These are phyloP conservation scores for Termitomyces sp. DNA, from an alignment of 768 basidiomycete genomes.

Conservation along the genomic window DNA sequence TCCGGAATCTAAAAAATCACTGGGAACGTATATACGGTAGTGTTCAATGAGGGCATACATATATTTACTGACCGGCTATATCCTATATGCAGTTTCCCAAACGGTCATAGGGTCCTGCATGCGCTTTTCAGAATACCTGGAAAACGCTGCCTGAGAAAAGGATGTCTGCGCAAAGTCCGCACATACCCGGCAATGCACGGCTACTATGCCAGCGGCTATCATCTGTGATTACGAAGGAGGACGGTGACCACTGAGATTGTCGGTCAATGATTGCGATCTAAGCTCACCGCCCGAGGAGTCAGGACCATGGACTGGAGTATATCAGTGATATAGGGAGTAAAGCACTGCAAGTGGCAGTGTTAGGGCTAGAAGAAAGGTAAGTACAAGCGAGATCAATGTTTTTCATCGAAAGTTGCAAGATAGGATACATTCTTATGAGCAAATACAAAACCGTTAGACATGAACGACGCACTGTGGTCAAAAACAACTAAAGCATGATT, in stretches of 20 bases:
- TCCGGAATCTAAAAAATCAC: constrained; percentile 29
- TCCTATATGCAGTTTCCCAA: constrained; percentile 39
- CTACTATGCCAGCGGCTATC: constrained; percentile 41
- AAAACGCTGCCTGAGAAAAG: not conserved
- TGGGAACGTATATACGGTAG: constrained; percentile 9
- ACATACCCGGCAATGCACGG: constrained; percentile 39
- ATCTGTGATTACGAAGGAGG: constrained; percentile 27
- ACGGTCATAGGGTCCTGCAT: constrained; percentile 30
- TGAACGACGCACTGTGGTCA: constrained; percentile 29
- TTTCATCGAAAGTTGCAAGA: constrained; percentile 38
- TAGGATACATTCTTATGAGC: constrained; percentile 9
- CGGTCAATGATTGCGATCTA: not conserved
- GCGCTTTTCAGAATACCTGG: constrained; percentile 38
- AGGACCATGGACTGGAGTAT: constrained; percentile 23
- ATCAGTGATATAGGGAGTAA: constrained; percentile 21
- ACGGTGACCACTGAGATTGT: constrained; percentile 30
- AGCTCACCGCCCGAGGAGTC: constrained; percentile 19
- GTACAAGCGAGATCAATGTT: constrained; percentile 34
- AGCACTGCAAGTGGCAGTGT: constrained; percentile 38
- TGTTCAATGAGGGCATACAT: not conserved
- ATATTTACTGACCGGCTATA: constrained; percentile 30
- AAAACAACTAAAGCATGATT: constrained; percentile 25
- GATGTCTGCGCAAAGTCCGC: not conserved
- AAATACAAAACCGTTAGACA: not conserved
- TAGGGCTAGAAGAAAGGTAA: constrained; percentile 21